Evolutionary conservation across 495 filamentous ascomycete species (phyloP).

Genomic region (Astrothelium macrocarpum): DNA sequence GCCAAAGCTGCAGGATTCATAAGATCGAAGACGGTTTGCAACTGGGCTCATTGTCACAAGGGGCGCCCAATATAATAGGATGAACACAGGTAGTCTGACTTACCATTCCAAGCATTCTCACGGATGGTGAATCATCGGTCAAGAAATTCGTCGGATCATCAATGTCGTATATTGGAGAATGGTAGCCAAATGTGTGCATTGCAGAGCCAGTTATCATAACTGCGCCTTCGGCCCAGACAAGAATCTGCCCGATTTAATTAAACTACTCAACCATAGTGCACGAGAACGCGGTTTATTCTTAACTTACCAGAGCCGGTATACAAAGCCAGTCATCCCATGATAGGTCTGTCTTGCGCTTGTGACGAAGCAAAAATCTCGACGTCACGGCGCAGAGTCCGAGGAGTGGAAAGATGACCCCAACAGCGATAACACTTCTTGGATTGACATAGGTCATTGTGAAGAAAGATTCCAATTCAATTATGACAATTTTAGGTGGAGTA

Average conservation of each 20-base stretch:
- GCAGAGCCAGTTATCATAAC: not conserved
- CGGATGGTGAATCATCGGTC: not conserved
- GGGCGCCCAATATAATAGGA: not conserved
- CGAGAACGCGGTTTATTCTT: not conserved
- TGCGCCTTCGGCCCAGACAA: not conserved
- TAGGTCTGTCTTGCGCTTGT: not conserved
- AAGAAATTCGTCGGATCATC: not conserved
- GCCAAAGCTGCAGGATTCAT: not conserved
- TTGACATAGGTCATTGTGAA: not conserved
- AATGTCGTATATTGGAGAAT: not conserved
- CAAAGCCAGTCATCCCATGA: not conserved
- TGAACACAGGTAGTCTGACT: too few species aligned
- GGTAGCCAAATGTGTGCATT: not conserved
- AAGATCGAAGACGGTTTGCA: not conserved
- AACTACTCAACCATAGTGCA: not conserved
- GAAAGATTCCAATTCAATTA: too few species aligned
- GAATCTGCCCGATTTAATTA: not conserved
- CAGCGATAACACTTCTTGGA: not conserved
- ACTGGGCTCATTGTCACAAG: not conserved
- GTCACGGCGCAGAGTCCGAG: not conserved
- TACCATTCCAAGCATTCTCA: not conserved
- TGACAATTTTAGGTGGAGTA: too few species aligned
- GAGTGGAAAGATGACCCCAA: not conserved
- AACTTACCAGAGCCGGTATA: not conserved
- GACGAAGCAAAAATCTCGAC: not conserved